Conservation (phyloP, 2,329 filamentous ascomycete species). For the Exophiala aquamarina region DNA sequence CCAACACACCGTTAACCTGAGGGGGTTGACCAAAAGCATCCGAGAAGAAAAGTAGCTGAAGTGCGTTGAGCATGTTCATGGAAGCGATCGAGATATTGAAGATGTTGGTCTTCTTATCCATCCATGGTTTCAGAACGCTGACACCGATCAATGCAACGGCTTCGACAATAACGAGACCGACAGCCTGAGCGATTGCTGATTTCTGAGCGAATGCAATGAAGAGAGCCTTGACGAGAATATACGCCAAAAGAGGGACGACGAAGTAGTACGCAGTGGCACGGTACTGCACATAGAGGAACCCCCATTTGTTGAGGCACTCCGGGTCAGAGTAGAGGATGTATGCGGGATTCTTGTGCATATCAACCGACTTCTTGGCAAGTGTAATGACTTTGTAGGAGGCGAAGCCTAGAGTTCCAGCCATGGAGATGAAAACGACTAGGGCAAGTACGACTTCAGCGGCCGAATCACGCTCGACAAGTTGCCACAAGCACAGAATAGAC, state of each 20-base stretch:
- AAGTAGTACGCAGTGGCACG: slow-evolving; percentile 95
- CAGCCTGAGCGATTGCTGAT: slow-evolving; percentile 70
- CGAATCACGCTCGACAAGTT: slow-evolving; percentile 83
- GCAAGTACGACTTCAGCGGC: slow-evolving; percentile 82
- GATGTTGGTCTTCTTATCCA: slow-evolving; percentile 97
- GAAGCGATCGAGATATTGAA: slow-evolving; percentile 93
- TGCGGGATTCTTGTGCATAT: slow-evolving; percentile 92
- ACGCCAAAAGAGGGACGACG: slow-evolving; percentile 74
- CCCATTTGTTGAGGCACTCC: slow-evolving; percentile 94
- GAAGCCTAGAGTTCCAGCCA: slow-evolving; percentile 76
- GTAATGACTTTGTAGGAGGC: slow-evolving; percentile 86
- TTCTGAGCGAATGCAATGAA: slow-evolving; percentile 81
- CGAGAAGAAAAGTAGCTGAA: slow-evolving; percentile 88
- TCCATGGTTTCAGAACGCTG: slow-evolving; percentile 84
- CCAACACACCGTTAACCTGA: slow-evolving; percentile 83
- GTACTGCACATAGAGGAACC: slow-evolving; percentile 96
- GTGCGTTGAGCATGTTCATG: slow-evolving; percentile 85
- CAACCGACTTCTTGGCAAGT: slow-evolving; percentile 82
- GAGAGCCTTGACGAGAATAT: slow-evolving; percentile 83
- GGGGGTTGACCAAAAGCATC: slow-evolving; percentile 80
- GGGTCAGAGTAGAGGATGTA: slow-evolving; percentile 97
- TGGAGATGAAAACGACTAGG: slow-evolving; percentile 82
- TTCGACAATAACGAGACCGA: slow-evolving; percentile 82
- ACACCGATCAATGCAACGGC: slow-evolving; percentile 73
- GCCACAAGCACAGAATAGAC: slow-evolving; percentile 87